A percentile compares a stretch with the other conserved stretches of the same genome.
These are phyloP conservation scores for Acanthamoeba castellanii DNA, from an alignment of 208 protist genomes.

Conservation along the genomic window DNA sequence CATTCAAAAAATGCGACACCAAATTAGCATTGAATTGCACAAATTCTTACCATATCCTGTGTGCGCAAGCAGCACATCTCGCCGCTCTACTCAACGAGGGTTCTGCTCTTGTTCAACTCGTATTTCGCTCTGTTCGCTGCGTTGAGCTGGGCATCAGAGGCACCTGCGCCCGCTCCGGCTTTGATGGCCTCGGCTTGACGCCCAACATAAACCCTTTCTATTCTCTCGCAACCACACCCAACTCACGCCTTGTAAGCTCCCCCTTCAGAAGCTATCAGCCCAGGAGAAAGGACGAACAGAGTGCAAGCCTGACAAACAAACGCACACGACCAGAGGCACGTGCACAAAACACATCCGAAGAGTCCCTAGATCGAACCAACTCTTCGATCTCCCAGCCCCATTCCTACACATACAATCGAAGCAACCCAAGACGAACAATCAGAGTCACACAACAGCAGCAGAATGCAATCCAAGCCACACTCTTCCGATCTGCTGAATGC, in stretches of 20 bases:
- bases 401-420: neutral
- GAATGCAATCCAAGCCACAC: conserved; percentile 10
- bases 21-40: too few species aligned
- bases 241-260: neutral
- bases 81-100: too few species aligned
- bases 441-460: neutral
- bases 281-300: neutral
- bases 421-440: neutral
- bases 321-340: neutral
- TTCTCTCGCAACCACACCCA: neutral
- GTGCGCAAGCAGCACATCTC: neutral
- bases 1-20: too few species aligned
- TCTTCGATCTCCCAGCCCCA: neutral
- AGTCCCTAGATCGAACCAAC: neutral
- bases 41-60: too few species aligned
- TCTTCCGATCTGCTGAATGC: conserved; percentile 34
- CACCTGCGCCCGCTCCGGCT: too few species aligned
- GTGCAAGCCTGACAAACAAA: neutral
- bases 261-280: neutral
- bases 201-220: neutral
- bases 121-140: conserved; percentile 15
- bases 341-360: neutral
- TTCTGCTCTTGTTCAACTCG: neutral
- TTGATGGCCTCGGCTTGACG: too few species aligned
- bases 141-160: neutral